These are phyloP conservation scores for Puccinia coronata DNA, from an alignment of 1,284 basidiomycete genomes.

Conservation along the genomic window DNA sequence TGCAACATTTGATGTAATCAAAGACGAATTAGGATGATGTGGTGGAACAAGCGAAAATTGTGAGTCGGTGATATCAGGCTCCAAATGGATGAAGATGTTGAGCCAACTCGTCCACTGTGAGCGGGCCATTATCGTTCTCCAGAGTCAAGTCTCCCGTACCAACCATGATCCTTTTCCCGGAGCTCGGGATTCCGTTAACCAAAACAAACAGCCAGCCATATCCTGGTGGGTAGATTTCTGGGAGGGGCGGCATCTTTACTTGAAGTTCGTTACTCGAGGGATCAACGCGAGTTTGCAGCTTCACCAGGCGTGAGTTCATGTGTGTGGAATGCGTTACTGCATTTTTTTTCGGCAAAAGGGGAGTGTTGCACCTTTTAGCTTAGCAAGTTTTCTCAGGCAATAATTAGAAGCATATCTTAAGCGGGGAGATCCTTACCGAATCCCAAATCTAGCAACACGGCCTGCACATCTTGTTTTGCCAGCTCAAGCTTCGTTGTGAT, in stretches of 20 bases:
- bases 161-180: slow-evolving; percentile 69
- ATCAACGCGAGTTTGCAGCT: slow-evolving; percentile 62
- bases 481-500: background rate
- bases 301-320: slow-evolving; percentile 74
- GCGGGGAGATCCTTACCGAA: slow-evolving; percentile 38
- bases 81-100: too few species aligned
- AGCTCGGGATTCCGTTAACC: slow-evolving; percentile 70
- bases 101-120: too few species aligned
- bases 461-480: slow-evolving; percentile 17
- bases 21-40: too few species aligned
- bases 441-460: slow-evolving; percentile 51
- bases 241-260: slow-evolving; percentile 67
- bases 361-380: background rate
- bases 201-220: slow-evolving; percentile 76
- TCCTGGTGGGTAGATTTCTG: slow-evolving; percentile 73
- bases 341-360: background rate
- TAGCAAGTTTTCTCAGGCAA: background rate
- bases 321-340: slow-evolving; percentile 63
- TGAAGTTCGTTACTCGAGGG: slow-evolving; percentile 62
- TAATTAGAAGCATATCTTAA: background rate
- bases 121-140: too few species aligned
- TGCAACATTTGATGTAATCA: too few species aligned
- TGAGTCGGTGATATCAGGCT: too few species aligned
- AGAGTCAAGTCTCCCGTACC: slow-evolving; percentile 61
- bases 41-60: too few species aligned